A percentile compares a stretch with the other conserved stretches of the same genome.
Conservation (phyloP, 805 yeast species). For the Zygosaccharomyces pseudorouxii region DNA sequence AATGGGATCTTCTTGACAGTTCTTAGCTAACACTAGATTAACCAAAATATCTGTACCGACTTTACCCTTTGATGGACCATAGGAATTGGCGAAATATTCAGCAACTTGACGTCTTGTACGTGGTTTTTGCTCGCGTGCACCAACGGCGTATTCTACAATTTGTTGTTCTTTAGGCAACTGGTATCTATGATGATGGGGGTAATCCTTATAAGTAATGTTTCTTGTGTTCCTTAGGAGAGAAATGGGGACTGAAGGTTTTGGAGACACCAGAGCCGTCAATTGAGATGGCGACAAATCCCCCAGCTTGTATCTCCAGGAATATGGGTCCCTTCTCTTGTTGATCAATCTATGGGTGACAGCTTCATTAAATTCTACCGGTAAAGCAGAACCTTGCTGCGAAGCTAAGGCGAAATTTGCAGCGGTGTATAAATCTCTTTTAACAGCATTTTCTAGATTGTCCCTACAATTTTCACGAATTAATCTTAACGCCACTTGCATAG, state of each 20-base stretch:
- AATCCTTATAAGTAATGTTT: conserved; percentile 40
- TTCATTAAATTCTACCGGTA: conserved; percentile 54
- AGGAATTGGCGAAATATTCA: conserved; percentile 46
- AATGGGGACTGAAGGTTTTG: conserved; percentile 33
- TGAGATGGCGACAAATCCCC: conserved; percentile 19
- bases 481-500: conserved; percentile 67
- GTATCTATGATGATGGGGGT: conserved; percentile 42
- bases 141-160: conserved; percentile 61
- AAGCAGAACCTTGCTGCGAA: conserved; percentile 38
- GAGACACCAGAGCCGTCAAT: conserved; percentile 26
- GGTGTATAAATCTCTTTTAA: conserved; percentile 66
- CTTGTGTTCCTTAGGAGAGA: conserved; percentile 30
- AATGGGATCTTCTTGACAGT: conserved; percentile 11
- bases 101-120: conserved; percentile 65
- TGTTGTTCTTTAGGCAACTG: conserved; percentile 76
- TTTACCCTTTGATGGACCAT: conserved; percentile 26
- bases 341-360: conserved; percentile 62
- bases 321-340: conserved; percentile 52
- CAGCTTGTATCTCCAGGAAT: conserved; percentile 42
- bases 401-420: conserved; percentile 70
- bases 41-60: conserved; percentile 23
- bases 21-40: conserved; percentile 19
- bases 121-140: conserved; percentile 58
- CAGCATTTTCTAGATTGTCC: conserved; percentile 57
- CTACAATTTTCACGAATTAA: conserved; percentile 57